Conservation (phyloP, 2,329 filamentous ascomycete species). For the Verticillium nubilum region DNA sequence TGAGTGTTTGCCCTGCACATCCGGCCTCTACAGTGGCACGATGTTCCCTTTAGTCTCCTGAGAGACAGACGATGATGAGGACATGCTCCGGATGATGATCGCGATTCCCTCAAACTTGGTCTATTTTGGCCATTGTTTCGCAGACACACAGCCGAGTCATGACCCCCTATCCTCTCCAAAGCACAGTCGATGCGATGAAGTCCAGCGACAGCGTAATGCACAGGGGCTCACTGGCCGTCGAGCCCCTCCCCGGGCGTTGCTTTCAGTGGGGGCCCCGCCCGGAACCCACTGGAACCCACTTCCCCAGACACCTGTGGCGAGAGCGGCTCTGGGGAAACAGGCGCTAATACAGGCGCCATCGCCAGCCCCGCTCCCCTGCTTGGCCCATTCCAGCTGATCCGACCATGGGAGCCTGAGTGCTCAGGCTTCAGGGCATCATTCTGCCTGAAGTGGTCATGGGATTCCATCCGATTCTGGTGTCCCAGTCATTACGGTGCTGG, state of each 20-base stretch:
- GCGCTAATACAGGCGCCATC: slow-evolving; percentile 6
- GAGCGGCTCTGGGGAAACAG: slow-evolving; percentile 9
- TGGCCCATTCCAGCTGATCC: not conserved
- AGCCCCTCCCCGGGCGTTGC: not conserved
- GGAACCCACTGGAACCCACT: slow-evolving; percentile 7
- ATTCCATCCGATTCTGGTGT: too few relatives aligned
- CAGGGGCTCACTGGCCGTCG: not conserved
- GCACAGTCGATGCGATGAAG: not conserved
- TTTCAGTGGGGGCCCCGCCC: slow-evolving; percentile 5
- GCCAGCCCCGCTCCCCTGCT: not conserved
- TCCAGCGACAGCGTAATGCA: not conserved
- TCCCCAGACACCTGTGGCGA: slow-evolving; percentile 13
- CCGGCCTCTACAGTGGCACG: not conserved
- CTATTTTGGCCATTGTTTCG: not conserved
- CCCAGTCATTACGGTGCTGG: too few relatives aligned
- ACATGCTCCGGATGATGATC: not conserved
- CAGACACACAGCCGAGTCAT: not conserved
- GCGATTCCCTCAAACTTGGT: not conserved
- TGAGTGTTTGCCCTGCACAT: not conserved
- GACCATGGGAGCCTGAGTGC: not conserved
- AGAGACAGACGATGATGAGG: not conserved
- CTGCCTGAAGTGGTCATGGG: too few relatives aligned
- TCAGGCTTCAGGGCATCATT: not conserved
- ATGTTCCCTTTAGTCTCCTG: not conserved
- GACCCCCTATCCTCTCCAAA: not conserved